Evolutionary conservation across 345 rosid genomes (phyloP).

Genomic region (Excoecaria agallocha): DNA sequence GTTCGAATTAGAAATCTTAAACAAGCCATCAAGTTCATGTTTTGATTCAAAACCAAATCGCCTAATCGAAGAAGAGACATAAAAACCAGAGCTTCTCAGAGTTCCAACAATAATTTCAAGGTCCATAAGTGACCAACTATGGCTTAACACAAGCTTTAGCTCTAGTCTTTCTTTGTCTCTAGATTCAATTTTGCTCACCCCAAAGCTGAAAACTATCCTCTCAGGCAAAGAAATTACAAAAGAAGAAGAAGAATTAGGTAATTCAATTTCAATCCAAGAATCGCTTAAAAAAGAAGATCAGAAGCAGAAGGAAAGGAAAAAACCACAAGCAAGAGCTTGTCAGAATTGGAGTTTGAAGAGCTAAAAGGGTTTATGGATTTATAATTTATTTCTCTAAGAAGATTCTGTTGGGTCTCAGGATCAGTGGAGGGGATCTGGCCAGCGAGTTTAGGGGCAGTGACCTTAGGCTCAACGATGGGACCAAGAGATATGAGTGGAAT

Average conservation of each 20-base stretch:
- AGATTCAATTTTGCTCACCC: constrained; percentile 41
- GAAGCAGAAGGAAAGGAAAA: constrained; percentile 25
- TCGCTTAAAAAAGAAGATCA: constrained; percentile 2
- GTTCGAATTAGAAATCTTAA: constrained; percentile 46
- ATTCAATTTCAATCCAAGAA: background rate
- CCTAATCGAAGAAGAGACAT: constrained; percentile 21
- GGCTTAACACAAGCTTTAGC: constrained; percentile 31
- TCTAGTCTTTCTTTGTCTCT: constrained; percentile 34
- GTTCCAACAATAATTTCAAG: constrained; percentile 30
- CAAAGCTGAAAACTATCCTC: constrained; percentile 34
- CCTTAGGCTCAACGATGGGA: no score
- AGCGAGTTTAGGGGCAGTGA: no score
- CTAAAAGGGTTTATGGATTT: constrained; percentile 84
- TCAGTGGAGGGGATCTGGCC: no score
- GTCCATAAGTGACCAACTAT: constrained; percentile 56
- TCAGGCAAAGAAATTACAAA: constrained; percentile 41
- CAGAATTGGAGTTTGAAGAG: constrained; percentile 74
- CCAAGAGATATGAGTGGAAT: no score
- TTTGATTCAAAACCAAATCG: constrained; percentile 25
- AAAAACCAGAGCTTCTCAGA: constrained; percentile 22
- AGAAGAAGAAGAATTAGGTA: background rate
- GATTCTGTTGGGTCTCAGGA: no score
- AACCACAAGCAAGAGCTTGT: constrained; percentile 50
- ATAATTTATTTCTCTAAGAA: constrained; percentile 82
- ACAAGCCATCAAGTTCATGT: constrained; percentile 19